Evolutionary conservation across 306 rosid species (phyloP), one percentile per base, ranked within the genome.

Genomic region (Cucumis melo): DNA sequence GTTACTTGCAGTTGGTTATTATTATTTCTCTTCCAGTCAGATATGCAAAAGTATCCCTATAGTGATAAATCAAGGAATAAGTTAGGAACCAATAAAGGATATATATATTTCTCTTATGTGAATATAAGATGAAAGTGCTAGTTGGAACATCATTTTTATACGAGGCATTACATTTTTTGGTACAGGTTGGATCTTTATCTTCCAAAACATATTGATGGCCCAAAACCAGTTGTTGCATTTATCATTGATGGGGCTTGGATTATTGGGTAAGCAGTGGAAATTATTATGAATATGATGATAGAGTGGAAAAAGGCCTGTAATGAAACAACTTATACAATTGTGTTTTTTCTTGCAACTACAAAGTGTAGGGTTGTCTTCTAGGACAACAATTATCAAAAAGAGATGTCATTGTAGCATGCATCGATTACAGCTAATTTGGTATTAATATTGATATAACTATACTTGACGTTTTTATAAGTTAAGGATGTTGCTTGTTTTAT

Each of bases 161-260:
- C 85, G 77, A 48, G 54, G 70, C 61, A 48, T 61, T 83, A 80
- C 62, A 27, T 54, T 82, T 75, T 78, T 64, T 79, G 85, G 58
- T 84, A 77, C 87, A 91, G 98, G 90, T 89, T 94, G 82, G 97
- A 94, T 86, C 87, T 94, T 75, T 94, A 91, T 82, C 80, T 94
- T 46, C 98, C 98, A 42, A 94, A 85, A 83, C 83, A 82, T 81
- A 73, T 42, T 5, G 81, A 82, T 38, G 83, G 89, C 54, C 92
- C 90, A 61, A 94, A 94, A 80, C 96, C 98, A 60, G 98, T 94
- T 72, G 85, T 94, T 82, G 97, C 97, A 61, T 90, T 94, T 86
- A 59, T 94, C 79, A 94, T 97, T 70, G 98, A 96, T 58, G 97
- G 98, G 78, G 98, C 98, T 77, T 93, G 98, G 98, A 90, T 91